Base-by-base conservation (phyloP, 768 basidiomycete genomes). In the Pleurotus tuber-regium region DNA sequence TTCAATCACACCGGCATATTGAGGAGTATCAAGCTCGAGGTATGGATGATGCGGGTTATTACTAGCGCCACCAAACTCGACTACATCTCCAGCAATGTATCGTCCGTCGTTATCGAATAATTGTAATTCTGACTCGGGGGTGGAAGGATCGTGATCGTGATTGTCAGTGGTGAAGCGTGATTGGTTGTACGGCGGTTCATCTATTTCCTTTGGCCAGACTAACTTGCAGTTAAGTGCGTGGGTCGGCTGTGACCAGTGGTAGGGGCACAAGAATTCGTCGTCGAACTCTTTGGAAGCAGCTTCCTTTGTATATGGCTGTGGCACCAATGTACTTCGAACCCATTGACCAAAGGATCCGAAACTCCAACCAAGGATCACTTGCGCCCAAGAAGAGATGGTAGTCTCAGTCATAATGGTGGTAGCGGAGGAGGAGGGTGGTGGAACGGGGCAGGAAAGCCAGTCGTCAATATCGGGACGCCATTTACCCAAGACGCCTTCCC, bases 161-260 rank as follows among this genome's bases (percentile, higher is more conserved):
- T 46, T 12, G 26, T 50, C 54, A 25, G 52, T 61, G 48, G 43
- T 61, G 51, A 51, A 54, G 35, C 56, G 66, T 47, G 59, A 44
- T 8, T 40, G 48, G 26, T 57, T 61, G 54, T 74, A 78, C 6
- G 74, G 71, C 23, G 74, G 70, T 55, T 70, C 59, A 53, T 88
- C 87, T 38, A 92, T 76, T 52, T 76, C 85, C 50, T 70, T 65
- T 0, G 94, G 92, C 86, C 90, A 94, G 4, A 89, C 78, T 49
- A 92, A 65, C 4, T 84, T 78, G 72, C 94, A 96, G 70, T 93
- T 93, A 56, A 96, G 78, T 41, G 71, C 61, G 61, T 92, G 87
- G 50, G 89, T 75, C 0, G 84, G 78, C 52, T 79, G 68, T 0
- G 86, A 81, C 93, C 93, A 97, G 39, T 78, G 71, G 60, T 84